Conservation (phyloP, 225 moss, liverwort and hornwort genomes). For the Antitrichia curtipendula region DNA sequence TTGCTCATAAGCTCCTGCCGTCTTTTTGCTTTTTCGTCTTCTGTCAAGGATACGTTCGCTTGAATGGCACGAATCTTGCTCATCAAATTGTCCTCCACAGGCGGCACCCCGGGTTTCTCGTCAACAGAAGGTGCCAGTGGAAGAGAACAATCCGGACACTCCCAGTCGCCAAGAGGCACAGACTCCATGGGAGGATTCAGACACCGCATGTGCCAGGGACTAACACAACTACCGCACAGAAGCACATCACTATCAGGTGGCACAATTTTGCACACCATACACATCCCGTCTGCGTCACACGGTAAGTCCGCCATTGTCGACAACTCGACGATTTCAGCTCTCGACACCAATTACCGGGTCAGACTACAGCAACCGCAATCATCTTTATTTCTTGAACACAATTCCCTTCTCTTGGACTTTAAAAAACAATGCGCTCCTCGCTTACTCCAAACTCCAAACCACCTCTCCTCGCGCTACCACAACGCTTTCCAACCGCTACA, state of each 20-base stretch:
- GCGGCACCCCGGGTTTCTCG: background rate
- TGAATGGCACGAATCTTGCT: conserved; percentile 66
- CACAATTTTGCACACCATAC: conserved; percentile 83
- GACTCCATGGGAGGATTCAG: conserved; percentile 50
- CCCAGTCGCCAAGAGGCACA: conserved; percentile 67
- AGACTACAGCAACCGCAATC: background rate
- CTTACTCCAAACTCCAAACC: background rate
- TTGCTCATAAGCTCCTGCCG: conserved; percentile 79
- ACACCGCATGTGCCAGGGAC: conserved; percentile 94
- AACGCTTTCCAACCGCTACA: background rate
- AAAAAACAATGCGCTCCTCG: background rate
- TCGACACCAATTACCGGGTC: background rate
- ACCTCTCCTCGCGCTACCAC: background rate
- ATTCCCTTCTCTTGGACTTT: background rate
- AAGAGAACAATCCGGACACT: conserved; percentile 75
- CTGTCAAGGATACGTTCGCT: conserved; percentile 48
- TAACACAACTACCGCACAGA: conserved; percentile 74
- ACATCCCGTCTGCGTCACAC: conserved; percentile 82
- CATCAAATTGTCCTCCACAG: conserved; percentile 28
- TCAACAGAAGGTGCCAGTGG: background rate
- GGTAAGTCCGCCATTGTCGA: conserved; percentile 70
- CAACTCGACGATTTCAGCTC: background rate
- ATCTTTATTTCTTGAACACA: background rate
- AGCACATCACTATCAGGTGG: conserved; percentile 53
- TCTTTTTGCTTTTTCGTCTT: conserved; percentile 68